phyloP scores from a whole-genome alignment of 2,329 filamentous ascomycete species.

The Neonectria hederae region DNA sequence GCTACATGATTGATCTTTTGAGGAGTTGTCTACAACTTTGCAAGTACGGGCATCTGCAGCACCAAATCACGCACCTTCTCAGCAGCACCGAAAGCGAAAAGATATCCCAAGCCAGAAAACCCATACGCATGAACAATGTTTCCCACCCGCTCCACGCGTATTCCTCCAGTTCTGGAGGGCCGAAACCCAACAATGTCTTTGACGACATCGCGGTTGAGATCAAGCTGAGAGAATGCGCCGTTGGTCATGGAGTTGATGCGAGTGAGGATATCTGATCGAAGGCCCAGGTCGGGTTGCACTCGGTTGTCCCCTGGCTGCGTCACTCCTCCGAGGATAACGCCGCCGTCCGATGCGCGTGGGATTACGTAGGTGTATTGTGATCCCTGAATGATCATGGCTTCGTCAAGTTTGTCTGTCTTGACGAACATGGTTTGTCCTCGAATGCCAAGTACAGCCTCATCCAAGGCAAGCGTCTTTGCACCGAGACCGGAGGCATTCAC shows the following conservation, averaged over 20 bases:
- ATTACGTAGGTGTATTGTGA: constrained; percentile 14
- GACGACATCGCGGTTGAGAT: background rate
- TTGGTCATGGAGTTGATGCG: constrained; percentile 13
- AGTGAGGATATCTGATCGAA: constrained; percentile 7
- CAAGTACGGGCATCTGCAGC: background rate
- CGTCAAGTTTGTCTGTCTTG: constrained; percentile 3
- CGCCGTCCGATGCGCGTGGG: background rate
- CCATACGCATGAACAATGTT: constrained; percentile 10
- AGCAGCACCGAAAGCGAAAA: constrained; percentile 11
- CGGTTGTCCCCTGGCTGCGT: background rate
- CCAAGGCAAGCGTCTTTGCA: background rate
- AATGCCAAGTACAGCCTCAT: background rate
- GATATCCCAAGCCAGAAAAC: background rate
- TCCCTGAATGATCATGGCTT: constrained; percentile 8
- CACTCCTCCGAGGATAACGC: constrained; percentile 16
- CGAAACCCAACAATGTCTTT: constrained; percentile 14
- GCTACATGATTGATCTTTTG: too few species aligned
- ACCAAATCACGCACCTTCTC: background rate
- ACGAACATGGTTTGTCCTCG: constrained; percentile 18
- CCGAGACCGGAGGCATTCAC: constrained; percentile 7
- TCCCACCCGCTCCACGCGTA: constrained; percentile 1
- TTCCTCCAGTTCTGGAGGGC: constrained; percentile 1
- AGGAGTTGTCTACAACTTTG: background rate
- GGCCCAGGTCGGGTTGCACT: background rate
- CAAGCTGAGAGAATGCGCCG: background rate